phyloP scores from a whole-genome alignment of 495 filamentous ascomycete species.

The Podospora pseudoanserina region DNA sequence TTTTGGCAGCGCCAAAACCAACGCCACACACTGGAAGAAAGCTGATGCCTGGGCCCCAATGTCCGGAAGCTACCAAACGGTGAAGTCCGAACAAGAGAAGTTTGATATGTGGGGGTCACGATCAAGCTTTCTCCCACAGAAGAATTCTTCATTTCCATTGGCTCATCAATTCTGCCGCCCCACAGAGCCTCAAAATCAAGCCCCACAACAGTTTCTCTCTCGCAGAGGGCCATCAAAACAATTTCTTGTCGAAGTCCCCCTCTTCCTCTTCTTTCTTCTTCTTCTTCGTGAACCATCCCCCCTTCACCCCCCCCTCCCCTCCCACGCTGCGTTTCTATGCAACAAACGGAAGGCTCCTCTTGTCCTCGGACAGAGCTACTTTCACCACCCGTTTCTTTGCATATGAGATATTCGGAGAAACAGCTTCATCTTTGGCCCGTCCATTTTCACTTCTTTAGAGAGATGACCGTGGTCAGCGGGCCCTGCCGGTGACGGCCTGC shows the following conservation, averaged over 20 bases:
- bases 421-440: slow-evolving; percentile 57
- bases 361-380: slow-evolving; percentile 31
- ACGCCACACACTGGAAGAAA: no score
- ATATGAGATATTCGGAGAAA: slow-evolving; percentile 99
- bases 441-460: slow-evolving; percentile 33
- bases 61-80: no score
- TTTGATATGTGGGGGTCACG: not conserved
- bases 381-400: slow-evolving; percentile 39
- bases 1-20: not conserved
- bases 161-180: slow-evolving; percentile 1
- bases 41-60: no score
- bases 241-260: not conserved
- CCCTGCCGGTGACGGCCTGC: slow-evolving; percentile 88
- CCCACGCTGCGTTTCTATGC: slow-evolving; percentile 99
- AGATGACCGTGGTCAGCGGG: slow-evolving; percentile 39
- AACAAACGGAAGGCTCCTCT: slow-evolving; percentile 70
- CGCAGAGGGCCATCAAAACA: no score
- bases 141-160: not conserved
- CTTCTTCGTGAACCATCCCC: slow-evolving; percentile 57
- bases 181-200: slow-evolving; percentile 13
- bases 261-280: slow-evolving; percentile 25
- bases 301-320: slow-evolving; percentile 91
- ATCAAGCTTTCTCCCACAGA: not conserved
- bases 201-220: not conserved
- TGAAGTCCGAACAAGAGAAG: no score